Conservation (phyloP, 768 basidiomycete genomes). For the Trametes meyenii region DNA sequence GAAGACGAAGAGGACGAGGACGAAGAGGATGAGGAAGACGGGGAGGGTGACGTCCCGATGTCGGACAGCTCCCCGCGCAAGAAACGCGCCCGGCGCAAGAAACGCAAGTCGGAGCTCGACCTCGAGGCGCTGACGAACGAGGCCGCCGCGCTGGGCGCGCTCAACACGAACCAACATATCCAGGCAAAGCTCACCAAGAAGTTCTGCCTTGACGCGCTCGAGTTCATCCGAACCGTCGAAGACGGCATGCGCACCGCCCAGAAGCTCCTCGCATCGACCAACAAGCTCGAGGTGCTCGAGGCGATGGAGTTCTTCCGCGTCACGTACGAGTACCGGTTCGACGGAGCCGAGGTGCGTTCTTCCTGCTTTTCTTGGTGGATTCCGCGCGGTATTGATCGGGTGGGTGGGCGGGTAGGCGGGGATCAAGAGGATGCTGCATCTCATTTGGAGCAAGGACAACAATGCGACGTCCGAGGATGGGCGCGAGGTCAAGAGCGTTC, state of each 20-base stretch:
- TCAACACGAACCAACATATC: conserved; percentile 66
- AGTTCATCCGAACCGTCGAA: conserved; percentile 76
- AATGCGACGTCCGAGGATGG: conserved; percentile 72
- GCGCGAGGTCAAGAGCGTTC: conserved; percentile 84
- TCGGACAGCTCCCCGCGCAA: conserved; percentile 37
- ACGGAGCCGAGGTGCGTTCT: conserved; percentile 66
- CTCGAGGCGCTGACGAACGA: conserved; percentile 70
- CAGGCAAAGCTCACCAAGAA: conserved; percentile 76
- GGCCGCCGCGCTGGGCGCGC: conserved; percentile 68
- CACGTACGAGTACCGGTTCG: conserved; percentile 79
- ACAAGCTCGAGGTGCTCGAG: conserved; percentile 82
- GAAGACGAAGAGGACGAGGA: conserved; percentile 43
- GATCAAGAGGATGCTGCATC: conserved; percentile 94
- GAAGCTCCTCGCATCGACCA: conserved; percentile 83
- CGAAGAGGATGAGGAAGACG: conserved; percentile 47
- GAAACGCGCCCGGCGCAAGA: conserved; percentile 38
- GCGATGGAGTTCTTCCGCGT: conserved; percentile 89
- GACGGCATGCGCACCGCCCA: conserved; percentile 70
- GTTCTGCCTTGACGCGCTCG: conserved; percentile 84
- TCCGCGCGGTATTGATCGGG: neutral
- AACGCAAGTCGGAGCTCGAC: conserved; percentile 71
- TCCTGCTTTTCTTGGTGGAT: neutral
- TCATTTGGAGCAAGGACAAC: conserved; percentile 97
- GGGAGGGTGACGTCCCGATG: conserved; percentile 41
- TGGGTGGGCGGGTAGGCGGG: conserved; percentile 55